Evolutionary conservation across 2,329 filamentous ascomycete species (phyloP), one percentile per base, ranked within the genome.

Genomic region (Fusarium duplospermum): DNA sequence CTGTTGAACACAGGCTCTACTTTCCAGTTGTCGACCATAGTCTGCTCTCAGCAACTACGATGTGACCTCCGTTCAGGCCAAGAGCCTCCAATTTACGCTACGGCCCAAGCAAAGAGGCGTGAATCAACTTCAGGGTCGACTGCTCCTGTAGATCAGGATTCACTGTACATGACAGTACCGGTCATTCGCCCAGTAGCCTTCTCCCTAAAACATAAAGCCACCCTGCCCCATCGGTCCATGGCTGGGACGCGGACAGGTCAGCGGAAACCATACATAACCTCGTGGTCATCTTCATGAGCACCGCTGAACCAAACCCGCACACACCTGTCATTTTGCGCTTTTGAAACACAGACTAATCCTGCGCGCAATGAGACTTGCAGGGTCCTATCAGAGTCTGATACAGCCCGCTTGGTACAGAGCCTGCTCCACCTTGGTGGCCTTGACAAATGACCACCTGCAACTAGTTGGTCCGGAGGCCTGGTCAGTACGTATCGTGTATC

Each of bases 161-260:
- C 20, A 27, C 14, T 33, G n/a, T 27, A 36, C 35, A 69, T 61
- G 38, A 38, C 45, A 62, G 22, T 60, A 56, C 52, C 40, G 62
- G 36, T 36, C 36, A 52, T 52, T 31, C 47, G 10, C 24, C 47
- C 47, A 31, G 27, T 52, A 13, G 27, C 47, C 62, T 62, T 18
- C 62, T 67, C 58, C 40, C 50, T 72, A 63, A 71, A 50, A 74
- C 57, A 73, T 56, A 8, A 62, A 74, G 35, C 57, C 71, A 72
- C 64, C 31, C 47, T 54, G 47, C 54, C 64, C 33, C 63, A 59
- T 64, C 66, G 50, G 42, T 45, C 67, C 56, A 38, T 70, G 70
- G 60, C 45, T 24, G 66, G 57, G 62, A 58, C 33, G 42, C 56
- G 45, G 50, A 27, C 60, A 42, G 62, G 56, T 47, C 36, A 56